Conservation (phyloP, 169 alveolate species). For the Plasmodium coatneyi region DNA sequence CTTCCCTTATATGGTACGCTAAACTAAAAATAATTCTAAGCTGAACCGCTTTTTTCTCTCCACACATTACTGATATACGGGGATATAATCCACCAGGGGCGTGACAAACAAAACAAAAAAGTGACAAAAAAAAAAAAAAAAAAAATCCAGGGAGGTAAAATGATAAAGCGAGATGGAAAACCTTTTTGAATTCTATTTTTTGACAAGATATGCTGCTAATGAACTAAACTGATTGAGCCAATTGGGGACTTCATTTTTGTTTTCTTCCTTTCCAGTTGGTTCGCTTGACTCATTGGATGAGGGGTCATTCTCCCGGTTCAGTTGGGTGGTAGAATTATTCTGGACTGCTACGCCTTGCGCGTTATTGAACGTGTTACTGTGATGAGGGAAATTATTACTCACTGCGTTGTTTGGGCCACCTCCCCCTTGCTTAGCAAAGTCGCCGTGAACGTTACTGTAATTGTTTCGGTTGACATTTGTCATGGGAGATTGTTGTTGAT, state of each 20-base stretch:
- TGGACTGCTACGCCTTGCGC: background rate
- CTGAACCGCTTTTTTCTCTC: background rate
- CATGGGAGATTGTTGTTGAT: background rate
- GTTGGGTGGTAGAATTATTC: background rate
- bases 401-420: background rate
- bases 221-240: conserved; percentile 75
- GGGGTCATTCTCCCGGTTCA: background rate
- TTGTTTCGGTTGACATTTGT: background rate
- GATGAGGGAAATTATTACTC: background rate
- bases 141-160: background rate
- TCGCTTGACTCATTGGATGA: conserved; percentile 10
- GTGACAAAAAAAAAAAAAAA: background rate
- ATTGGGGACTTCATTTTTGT: conserved; percentile 59
- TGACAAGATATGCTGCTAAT: conserved; percentile 70
- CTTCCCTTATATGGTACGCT: background rate
- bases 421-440: background rate
- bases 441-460: background rate
- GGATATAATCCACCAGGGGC: background rate
- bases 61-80: background rate
- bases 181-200: conserved; percentile 22
- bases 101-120: background rate
- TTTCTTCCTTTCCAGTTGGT: conserved; percentile 15
- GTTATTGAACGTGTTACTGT: background rate
- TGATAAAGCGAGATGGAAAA: background rate
- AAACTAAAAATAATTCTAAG: background rate